Evolutionary conservation across 2,329 filamentous ascomycete species (phyloP), one percentile per base, ranked within the genome.

Genomic region (Fusarium sp.): DNA sequence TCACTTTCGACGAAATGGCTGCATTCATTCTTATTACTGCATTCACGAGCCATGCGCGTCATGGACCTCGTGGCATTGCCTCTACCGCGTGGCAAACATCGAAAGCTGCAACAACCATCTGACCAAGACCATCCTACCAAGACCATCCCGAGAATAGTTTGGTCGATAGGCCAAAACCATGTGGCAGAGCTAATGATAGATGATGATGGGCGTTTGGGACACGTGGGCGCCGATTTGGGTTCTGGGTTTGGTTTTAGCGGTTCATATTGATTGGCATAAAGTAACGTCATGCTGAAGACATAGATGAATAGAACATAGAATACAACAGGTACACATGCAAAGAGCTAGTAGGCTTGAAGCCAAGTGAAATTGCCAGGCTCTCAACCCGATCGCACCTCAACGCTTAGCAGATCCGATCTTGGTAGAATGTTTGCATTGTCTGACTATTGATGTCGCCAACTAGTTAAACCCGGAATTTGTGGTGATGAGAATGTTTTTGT

Each of bases 11-110:
- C 37, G 51, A 16, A 16, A 28, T 37, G 27, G 40, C 30, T 46
- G 40, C 28, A 48, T 65, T 50, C 7, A 16, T n/a, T 39, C 13
- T 31, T 30, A 40, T 16, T 44, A 18, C 18, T 27, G 23, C 23
- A 36, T n/a, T 34, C 18, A 37, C 31, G n/a, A 50, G 36, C 44
- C 44, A 59, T 40, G 46, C 36, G 53, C 41, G 41, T 44, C 65
- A 56, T 55, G 48, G 46, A 54, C 36, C 47, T 59, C 40, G 52
- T 65, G 40, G 63, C 50, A 57, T 51, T 36, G 27, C 18, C 16
- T 13, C 50, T 31, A 23, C 43, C 12, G 54, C 34, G 54, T 48
- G 34, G 43, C 31, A 57, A 57, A 39, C 18, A 7, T 18, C 28
- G 54, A 30, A 12, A 18, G 16, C 28, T 39, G 40, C 54, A 39